Evolutionary conservation across 2,329 filamentous ascomycete species (phyloP).

Genomic region (Aspergillus ustus): DNA sequence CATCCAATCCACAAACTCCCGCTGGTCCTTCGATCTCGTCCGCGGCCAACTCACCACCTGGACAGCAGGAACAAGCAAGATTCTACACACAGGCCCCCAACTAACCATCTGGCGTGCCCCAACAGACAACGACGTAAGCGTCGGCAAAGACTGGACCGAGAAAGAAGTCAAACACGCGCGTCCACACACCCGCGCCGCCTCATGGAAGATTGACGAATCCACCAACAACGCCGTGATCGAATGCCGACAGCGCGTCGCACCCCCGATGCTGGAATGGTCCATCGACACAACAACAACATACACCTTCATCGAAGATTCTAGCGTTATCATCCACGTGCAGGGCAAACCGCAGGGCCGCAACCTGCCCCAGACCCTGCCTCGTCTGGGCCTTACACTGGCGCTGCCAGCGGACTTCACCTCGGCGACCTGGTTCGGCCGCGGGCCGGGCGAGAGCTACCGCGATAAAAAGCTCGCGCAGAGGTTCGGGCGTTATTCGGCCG

Average conservation of each 20-base stretch:
- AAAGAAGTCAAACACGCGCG: neutral
- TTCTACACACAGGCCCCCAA: neutral
- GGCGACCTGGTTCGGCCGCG: constrained; percentile 30
- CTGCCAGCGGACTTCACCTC: constrained; percentile 20
- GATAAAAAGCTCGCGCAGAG: constrained; percentile 31
- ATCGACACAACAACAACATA: neutral
- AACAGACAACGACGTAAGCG: constrained; percentile 39
- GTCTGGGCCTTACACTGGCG: constrained; percentile 23
- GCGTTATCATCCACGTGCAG: neutral
- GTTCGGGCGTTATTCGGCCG: constrained; percentile 24
- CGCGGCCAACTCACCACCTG: constrained; percentile 9
- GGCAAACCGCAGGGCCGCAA: neutral
- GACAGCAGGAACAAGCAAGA: neutral
- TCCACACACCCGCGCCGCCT: neutral
- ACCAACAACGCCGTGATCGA: neutral
- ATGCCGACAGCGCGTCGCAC: neutral
- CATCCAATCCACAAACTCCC: neutral
- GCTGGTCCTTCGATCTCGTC: constrained; percentile 12
- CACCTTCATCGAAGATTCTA: neutral
- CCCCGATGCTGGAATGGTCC: neutral
- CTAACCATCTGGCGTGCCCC: constrained; percentile 38
- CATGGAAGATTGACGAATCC: neutral
- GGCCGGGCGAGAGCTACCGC: constrained; percentile 32
- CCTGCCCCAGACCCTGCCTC: constrained; percentile 14
- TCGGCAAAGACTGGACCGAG: constrained; percentile 25